Evolutionary conservation across 768 basidiomycete species (phyloP).

Genomic region (Suillus ampliporus): DNA sequence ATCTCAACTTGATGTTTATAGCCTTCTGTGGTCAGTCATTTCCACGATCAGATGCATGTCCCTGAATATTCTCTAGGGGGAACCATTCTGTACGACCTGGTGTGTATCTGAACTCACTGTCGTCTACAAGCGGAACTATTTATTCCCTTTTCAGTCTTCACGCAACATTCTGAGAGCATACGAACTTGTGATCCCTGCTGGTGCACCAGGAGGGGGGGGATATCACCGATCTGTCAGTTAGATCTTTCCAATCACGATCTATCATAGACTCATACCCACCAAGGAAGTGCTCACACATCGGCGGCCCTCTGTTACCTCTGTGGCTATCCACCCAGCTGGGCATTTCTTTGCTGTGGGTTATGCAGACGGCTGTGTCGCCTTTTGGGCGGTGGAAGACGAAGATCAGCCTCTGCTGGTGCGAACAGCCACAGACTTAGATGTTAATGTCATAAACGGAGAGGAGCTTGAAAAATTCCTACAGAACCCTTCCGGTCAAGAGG

Average conservation of each 20-base stretch:
- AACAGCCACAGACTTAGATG: constrained; percentile 64
- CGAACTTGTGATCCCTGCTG: constrained; percentile 74
- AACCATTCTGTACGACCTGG: constrained; percentile 63
- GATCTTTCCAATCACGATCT: not conserved
- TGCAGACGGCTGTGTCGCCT: constrained; percentile 80
- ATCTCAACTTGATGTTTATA: constrained; percentile 73
- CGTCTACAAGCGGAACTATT: not conserved
- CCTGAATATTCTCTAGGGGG: constrained; percentile 51
- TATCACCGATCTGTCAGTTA: constrained; percentile 55
- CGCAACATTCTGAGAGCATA: constrained; percentile 62
- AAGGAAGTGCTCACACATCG: constrained; percentile 77
- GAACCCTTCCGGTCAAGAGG: constrained; percentile 27
- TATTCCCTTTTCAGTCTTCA: constrained; percentile 42
- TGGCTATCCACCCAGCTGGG: constrained; percentile 75
- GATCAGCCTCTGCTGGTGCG: constrained; percentile 76
- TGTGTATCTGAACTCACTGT: constrained; percentile 25
- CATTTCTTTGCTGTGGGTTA: constrained; percentile 84
- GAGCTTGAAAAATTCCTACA: constrained; percentile 47
- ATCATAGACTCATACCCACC: constrained; percentile 4
- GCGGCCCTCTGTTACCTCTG: constrained; percentile 67
- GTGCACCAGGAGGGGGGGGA: constrained; percentile 79
- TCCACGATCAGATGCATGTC: constrained; percentile 6
- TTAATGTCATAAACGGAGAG: constrained; percentile 57
- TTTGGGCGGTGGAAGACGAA: constrained; percentile 83
- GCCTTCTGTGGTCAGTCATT: constrained; percentile 69